Conservation (phyloP, 2,329 filamentous ascomycete genomes). For the Metarhizium sp. region DNA sequence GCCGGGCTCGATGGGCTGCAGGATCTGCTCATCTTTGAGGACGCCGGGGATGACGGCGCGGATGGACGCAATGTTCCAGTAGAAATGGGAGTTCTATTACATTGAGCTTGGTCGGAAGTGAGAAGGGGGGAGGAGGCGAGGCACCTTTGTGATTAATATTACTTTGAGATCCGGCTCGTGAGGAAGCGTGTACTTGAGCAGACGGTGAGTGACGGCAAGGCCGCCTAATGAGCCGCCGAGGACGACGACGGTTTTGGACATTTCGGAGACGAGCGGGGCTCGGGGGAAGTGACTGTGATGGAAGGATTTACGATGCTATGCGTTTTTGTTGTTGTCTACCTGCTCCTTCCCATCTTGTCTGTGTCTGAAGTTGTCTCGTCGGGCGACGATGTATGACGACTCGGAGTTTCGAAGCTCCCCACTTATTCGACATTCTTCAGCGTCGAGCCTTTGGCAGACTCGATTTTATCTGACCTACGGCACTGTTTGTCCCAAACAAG, state of each 20-base stretch:
- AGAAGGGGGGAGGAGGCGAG: slow-evolving; percentile 1
- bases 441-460: too few relatives aligned
- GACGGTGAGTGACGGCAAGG: slow-evolving; percentile 41
- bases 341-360: too few relatives aligned
- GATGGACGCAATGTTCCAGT: slow-evolving; percentile 48
- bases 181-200: slow-evolving; percentile 42
- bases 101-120: background rate
- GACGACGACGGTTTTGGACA: slow-evolving; percentile 44
- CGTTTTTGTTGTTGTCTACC: background rate
- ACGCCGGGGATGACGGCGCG: slow-evolving; percentile 43
- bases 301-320: background rate
- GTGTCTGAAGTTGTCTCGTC: too few relatives aligned
- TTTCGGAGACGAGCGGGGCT: slow-evolving; percentile 11
- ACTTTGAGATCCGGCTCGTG: slow-evolving; percentile 39
- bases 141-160: slow-evolving; percentile 46
- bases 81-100: slow-evolving; percentile 44
- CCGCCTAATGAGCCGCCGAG: slow-evolving; percentile 46
- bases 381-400: too few relatives aligned
- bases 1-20: slow-evolving; percentile 38
- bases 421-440: too few relatives aligned
- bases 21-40: slow-evolving; percentile 39
- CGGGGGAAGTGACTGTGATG: too few relatives aligned
- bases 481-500: too few relatives aligned
- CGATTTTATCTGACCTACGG: too few relatives aligned
- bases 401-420: too few relatives aligned